Evolutionary conservation across 306 rosid species (phyloP).

Genomic region (Astragalus glycyphyllos): DNA sequence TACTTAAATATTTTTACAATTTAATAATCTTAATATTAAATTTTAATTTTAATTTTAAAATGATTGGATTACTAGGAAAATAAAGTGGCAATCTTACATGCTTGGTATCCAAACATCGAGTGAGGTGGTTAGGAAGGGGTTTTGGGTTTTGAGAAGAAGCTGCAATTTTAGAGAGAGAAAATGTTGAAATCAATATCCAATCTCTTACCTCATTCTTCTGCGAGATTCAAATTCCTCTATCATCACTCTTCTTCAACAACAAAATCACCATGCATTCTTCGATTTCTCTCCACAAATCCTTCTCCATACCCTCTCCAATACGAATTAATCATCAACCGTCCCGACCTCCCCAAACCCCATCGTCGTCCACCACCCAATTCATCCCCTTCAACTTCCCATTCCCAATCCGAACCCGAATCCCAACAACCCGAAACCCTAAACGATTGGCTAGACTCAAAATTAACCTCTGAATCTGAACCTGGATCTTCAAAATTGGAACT

Average conservation of each 20-base stretch:
- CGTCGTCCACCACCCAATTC: conserved; percentile 49
- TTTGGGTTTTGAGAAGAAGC: background rate
- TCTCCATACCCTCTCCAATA: conserved; percentile 87
- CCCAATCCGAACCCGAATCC: conserved; percentile 29
- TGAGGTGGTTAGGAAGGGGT: no score
- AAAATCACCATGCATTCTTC: background rate
- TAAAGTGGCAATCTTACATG: no score
- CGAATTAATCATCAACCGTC: conserved; percentile 76
- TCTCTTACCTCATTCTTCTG: conserved; percentile 3
- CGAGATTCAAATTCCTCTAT: background rate
- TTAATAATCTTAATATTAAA: no score
- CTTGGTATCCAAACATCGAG: no score
- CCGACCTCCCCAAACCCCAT: conserved; percentile 43
- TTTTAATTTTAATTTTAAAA: no score
- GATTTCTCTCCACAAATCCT: conserved; percentile 53
- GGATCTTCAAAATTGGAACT: conserved; percentile 50
- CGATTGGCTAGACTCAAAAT: conserved; percentile 68
- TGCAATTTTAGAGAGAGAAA: background rate
- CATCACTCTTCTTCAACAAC: background rate
- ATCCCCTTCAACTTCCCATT: conserved; percentile 23
- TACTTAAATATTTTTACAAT: no score
- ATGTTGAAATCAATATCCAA: conserved; percentile 26
- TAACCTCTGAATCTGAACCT: conserved; percentile 49
- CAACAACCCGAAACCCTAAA: conserved; percentile 67
- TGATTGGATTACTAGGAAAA: no score